Base-by-base conservation (phyloP, 2,329 filamentous ascomycete species). In the Scolecobasidium constrictum region DNA sequence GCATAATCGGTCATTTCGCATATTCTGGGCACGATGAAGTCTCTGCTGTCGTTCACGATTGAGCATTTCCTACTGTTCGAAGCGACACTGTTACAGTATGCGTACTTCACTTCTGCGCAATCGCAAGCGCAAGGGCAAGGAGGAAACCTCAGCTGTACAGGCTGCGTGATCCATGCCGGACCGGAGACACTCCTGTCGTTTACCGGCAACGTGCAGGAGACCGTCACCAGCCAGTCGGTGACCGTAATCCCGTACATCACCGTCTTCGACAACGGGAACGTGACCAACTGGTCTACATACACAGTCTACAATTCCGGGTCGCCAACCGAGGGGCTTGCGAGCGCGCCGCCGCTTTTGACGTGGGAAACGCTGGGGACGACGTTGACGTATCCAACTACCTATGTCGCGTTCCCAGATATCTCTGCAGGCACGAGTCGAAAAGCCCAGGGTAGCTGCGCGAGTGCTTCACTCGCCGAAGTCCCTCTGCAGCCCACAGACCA, bases 341-440 rank as follows among this genome's bases (percentile, higher is more conserved):
- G 31, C 5, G 16, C 40, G 4, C 7, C 40, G 9, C 12, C 23
- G 15, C 18, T 17, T 15, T 20, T 43, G 19, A 43, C 4, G 28
- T 43, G 40, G 40, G 20, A 22, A 13, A 43, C 40, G 19, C 23
- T 37, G 9, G 41, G 41, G 19, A 38, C 35, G 7, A 31, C 35
- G 6, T 38, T 43, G 22, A 43, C 41, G 20, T 43, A 43, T 23
- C 41, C 41, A n/a, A 43, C 41, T n/a, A 43, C 35, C 6, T 43
- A 43, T 21, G 15, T 38, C 13, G 41, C 41, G 9, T 38, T 38
- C 15, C 19, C 23, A 12, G 34, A 20, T 18, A 20, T 33, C 9
- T 19, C 35, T 19, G 41, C 41, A 13, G 41, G 41, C n/a, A 23
- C 23, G 7, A 42, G 16, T 35, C 35, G 35, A n/a, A 19, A 9